Percentiles rank a stretch among this genome's conserved stretches.
Conservation (phyloP, 805 yeast species). For the Peterozyma xylosa region DNA sequence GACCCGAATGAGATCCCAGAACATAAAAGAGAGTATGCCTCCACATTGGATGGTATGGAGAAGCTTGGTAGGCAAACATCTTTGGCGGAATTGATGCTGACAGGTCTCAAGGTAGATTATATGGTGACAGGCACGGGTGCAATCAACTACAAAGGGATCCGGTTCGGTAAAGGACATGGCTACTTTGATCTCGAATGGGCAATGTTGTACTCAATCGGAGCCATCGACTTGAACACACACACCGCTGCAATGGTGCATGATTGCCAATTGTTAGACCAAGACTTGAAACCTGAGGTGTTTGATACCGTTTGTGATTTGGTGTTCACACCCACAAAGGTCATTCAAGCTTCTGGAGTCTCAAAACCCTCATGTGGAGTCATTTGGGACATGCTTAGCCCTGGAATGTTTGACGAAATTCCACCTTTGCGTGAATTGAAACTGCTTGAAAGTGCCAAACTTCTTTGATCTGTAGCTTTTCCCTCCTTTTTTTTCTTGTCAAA, state of each 20-base stretch:
- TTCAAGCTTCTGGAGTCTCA: constrained; percentile 11
- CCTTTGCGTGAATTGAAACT: constrained; percentile 17
- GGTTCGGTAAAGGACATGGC: constrained; percentile 25
- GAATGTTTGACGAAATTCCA: constrained; percentile 20
- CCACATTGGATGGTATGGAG: constrained; percentile 24
- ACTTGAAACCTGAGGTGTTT: constrained; percentile 19
- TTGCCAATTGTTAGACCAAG: constrained; percentile 19
- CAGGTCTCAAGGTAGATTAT: constrained; percentile 12
- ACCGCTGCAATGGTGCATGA: constrained; percentile 24
- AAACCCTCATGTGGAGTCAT: constrained; percentile 21
- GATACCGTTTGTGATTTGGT: constrained; percentile 24
- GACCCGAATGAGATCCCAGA: constrained; percentile 17
- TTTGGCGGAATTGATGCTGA: constrained; percentile 12
- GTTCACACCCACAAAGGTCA: constrained; percentile 16
- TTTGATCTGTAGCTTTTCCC: too few species aligned
- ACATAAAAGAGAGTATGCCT: constrained; percentile 15
- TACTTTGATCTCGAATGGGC: constrained; percentile 25
- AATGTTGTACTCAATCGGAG: constrained; percentile 19
- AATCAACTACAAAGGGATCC: constrained; percentile 19
- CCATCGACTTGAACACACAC: constrained; percentile 13
- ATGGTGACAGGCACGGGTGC: constrained; percentile 26
- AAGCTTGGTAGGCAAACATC: constrained; percentile 15
- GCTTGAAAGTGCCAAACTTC: too few species aligned
- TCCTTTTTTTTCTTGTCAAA: too few species aligned
- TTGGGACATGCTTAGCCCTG: constrained; percentile 19